Evolutionary conservation across 331 rosid species (phyloP).

Genomic region (Malus hybrid): DNA sequence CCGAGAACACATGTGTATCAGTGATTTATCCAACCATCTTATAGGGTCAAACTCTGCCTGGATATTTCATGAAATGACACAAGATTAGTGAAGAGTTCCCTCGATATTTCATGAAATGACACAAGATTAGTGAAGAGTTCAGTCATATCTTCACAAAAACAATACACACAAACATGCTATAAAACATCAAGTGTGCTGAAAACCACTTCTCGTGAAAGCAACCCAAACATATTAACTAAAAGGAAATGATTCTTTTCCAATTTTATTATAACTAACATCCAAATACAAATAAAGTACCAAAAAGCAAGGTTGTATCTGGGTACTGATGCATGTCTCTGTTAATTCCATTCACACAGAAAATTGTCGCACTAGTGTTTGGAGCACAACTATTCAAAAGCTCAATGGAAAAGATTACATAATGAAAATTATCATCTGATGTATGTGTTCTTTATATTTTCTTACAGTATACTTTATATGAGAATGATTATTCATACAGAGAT

Average conservation of each 20-base stretch:
- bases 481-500: background rate
- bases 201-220: background rate
- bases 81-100: background rate
- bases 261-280: background rate
- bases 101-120: slow-evolving; percentile 21
- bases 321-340: background rate
- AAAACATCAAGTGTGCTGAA: background rate
- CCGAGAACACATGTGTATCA: slow-evolving; percentile 82
- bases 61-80: slow-evolving; percentile 21
- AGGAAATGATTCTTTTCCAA: background rate
- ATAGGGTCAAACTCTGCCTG: slow-evolving; percentile 99
- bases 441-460: background rate
- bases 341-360: too few relatives aligned
- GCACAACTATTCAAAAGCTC: background rate
- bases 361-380: background rate
- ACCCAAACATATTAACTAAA: background rate
- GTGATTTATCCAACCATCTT: slow-evolving; percentile 95
- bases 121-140: background rate
- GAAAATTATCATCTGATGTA: background rate
- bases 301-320: background rate
- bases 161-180: background rate
- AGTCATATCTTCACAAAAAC: background rate
- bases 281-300: background rate
- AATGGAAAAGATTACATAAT: background rate
- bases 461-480: background rate